Evolutionary conservation across 176 grass and related monocot species (phyloP), one percentile per base, ranked within the genome.

Genomic region (Oryza punctata): DNA sequence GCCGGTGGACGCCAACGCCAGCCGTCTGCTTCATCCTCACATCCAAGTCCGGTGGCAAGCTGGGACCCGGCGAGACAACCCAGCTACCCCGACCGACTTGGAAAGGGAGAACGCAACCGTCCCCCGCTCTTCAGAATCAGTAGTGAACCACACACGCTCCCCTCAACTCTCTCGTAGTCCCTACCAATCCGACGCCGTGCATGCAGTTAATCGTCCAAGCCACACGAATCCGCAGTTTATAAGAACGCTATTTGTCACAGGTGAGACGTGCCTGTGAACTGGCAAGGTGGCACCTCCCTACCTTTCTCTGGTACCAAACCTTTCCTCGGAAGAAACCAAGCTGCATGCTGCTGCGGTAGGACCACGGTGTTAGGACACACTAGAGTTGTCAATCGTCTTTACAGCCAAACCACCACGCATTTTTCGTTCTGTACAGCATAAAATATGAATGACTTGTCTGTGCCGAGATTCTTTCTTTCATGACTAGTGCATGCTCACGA

Each of bases 91-190:
- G 43, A 76, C n/a, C 77, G 54, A 85, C 73, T 9, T 47, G 33
- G 88, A 87, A 83, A 87, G 79, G 57, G 73, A 86, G 74, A 68
- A 86, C 79, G n/a, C 60, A 86, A 86, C 60, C 84, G 18, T 69
- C 70, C 49, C 1, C 6, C 1, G 21, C 21, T 18, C 10, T 35
- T 46, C 1, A 14, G 21, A 30, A 19, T 54, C 49, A 7, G 30
- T 3, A 30, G 30, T 4, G 30, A 32, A 32, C 4, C 49, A 6
- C 30, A 4, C 9, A 15, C n/a, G 7, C 10, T 4, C 4, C 32
- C 4, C 30, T 32, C 35, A n/a, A n/a, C 54, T 10, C 10, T 26
- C n/a, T 33, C 69, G 0, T 15, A 50, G 18, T 35, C 64, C 68
- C 33, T 7, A 25, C 23, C 25, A 61, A 16, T 29, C 11, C 24